Evolutionary conservation across 257 asterid genomes (phyloP).

Genomic region (Nicotiana knightiana): DNA sequence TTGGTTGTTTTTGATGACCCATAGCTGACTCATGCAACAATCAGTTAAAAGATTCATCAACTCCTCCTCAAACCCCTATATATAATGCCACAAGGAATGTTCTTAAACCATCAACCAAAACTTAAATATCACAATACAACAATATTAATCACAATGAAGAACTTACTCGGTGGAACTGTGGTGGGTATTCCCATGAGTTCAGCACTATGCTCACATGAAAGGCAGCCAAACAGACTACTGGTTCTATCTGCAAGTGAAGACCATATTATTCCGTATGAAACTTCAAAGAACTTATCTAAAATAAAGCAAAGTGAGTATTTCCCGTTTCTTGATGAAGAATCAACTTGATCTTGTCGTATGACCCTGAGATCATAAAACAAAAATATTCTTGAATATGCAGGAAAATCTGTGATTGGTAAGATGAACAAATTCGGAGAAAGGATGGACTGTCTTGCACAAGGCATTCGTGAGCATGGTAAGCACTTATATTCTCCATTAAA

Average conservation of each 20-base stretch:
- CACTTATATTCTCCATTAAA: not conserved
- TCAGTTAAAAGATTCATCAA: not conserved
- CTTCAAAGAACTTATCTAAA: not conserved
- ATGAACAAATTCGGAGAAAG: conserved; percentile 18
- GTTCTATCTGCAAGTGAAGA: not conserved
- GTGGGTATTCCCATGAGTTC: not conserved
- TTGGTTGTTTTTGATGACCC: conserved; percentile 6
- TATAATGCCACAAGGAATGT: conserved; percentile 20
- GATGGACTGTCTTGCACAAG: conserved; percentile 34
- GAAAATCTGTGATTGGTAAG: conserved; percentile 2
- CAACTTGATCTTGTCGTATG: not conserved
- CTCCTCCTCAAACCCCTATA: not conserved
- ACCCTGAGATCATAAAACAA: not conserved
- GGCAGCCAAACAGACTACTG: not conserved
- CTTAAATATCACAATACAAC: not conserved
- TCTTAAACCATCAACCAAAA: not conserved
- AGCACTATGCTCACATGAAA: not conserved
- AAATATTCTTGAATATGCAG: not conserved
- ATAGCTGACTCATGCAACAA: conserved; percentile 17
- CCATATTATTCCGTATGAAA: not conserved
- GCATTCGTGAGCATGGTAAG: conserved; percentile 43
- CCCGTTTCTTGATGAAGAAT: not conserved
- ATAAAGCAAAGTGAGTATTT: not conserved
- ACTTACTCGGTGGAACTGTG: not conserved
- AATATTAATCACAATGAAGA: conserved; percentile 1